phyloP scores from a whole-genome alignment of 2,329 filamentous ascomycete genomes.

The Sporothrix phasma region DNA sequence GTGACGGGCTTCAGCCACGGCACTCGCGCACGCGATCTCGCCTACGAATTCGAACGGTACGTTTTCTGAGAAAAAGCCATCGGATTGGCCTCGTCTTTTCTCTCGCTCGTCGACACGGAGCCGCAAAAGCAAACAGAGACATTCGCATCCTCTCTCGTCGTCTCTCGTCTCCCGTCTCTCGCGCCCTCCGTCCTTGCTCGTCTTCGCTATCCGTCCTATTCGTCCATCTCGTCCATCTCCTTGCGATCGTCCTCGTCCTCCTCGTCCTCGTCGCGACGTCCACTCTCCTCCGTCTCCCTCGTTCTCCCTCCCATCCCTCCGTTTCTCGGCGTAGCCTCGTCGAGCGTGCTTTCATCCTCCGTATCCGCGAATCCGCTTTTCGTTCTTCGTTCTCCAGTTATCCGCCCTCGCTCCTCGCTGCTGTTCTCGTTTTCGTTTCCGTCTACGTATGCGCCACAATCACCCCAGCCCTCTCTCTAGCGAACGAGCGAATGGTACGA shows the following conservation, averaged over 20 bases:
- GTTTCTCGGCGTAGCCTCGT: background rate
- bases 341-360: background rate
- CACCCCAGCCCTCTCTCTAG: background rate
- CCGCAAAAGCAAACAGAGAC: background rate
- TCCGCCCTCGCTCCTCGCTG: background rate
- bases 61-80: constrained; percentile 34
- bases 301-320: background rate
- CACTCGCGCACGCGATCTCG: constrained; percentile 95
- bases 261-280: constrained; percentile 11
- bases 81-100: background rate
- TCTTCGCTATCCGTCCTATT: constrained; percentile 19
- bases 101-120: background rate
- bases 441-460: background rate
- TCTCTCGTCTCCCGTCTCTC: constrained; percentile 16
- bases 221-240: constrained; percentile 11
- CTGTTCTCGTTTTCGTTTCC: background rate
- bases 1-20: constrained; percentile 98
- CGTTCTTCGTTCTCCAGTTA: background rate
- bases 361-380: constrained; percentile 2
- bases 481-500: constrained; percentile 10
- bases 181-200: too few relatives aligned
- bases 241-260: constrained; percentile 21
- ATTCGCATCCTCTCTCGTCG: constrained; percentile 28
- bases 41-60: constrained; percentile 99
- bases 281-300: background rate